Percentiles rank a stretch among this genome's conserved stretches.
Conservation (phyloP, 2,329 filamentous ascomycete species). For the Aureobasidium sp. region DNA sequence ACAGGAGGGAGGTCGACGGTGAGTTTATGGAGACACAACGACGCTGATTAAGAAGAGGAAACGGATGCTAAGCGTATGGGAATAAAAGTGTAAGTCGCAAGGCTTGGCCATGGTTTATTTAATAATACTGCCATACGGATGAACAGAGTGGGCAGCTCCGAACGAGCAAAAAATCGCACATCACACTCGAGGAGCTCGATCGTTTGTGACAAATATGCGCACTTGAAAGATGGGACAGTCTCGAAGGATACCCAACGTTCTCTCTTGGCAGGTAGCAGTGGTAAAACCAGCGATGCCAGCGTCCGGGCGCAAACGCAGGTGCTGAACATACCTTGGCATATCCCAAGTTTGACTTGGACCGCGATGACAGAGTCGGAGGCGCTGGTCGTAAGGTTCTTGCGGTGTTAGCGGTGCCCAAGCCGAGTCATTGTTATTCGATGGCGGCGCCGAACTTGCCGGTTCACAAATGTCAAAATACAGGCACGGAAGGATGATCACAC, state of each 20-base stretch:
- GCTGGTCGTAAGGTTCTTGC: background rate
- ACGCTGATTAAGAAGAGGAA: conserved; percentile 11
- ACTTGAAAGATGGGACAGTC: conserved; percentile 6
- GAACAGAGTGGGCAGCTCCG: background rate
- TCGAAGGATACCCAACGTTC: conserved; percentile 9
- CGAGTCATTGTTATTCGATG: background rate
- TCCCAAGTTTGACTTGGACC: background rate
- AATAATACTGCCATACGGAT: conserved; percentile 3
- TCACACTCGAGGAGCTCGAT: conserved; percentile 4
- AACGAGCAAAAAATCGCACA: background rate
- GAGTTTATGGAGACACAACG: conserved; percentile 10
- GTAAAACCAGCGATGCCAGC: background rate
- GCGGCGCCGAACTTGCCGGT: conserved; percentile 1
- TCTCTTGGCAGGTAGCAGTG: conserved; percentile 8
- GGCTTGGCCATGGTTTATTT: conserved; percentile 8
- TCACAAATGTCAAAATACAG: background rate
- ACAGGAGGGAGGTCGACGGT: conserved; percentile 4
- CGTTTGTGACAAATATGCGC: conserved; percentile 14
- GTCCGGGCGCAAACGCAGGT: conserved; percentile 6
- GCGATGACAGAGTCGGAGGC: background rate
- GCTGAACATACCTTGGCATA: conserved; percentile 2
- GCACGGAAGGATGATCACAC: background rate
- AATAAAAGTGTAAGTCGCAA: background rate
- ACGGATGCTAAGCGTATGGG: conserved; percentile 11
- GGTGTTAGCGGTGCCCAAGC: background rate